phyloP scores from a whole-genome alignment of 2,329 filamentous ascomycete genomes.

The Trichocomaceae sp. region DNA sequence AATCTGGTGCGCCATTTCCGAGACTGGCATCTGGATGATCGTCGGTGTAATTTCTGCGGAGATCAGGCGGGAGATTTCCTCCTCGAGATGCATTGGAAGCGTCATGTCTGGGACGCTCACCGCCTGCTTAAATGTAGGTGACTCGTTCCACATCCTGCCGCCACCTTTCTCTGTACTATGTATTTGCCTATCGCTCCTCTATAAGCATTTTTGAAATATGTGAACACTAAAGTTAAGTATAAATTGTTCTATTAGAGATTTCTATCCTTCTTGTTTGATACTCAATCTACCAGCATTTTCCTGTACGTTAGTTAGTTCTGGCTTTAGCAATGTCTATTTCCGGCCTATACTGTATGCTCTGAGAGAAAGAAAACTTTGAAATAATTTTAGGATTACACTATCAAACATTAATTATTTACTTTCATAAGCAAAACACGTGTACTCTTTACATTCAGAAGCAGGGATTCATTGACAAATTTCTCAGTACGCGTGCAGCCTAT shows the following conservation, averaged over 20 bases:
- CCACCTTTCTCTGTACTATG: not conserved
- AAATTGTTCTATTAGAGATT: not conserved
- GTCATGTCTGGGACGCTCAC: not conserved
- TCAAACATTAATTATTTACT: too few relatives aligned
- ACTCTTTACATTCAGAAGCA: too few relatives aligned
- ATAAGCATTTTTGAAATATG: not conserved
- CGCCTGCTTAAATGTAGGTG: slow-evolving; percentile 1
- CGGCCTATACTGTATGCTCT: too few relatives aligned
- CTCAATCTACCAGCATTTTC: not conserved
- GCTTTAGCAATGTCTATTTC: not conserved
- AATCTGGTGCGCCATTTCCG: slow-evolving; percentile 7
- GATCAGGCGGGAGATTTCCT: slow-evolving; percentile 1
- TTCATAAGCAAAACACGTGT: too few relatives aligned
- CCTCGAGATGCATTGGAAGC: slow-evolving; percentile 5
- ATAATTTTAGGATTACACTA: too few relatives aligned
- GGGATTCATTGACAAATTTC: too few relatives aligned
- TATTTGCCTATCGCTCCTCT: not conserved
- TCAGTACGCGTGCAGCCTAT: too few relatives aligned
- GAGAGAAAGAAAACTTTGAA: too few relatives aligned
- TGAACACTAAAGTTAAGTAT: slow-evolving; percentile 2
- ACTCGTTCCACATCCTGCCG: not conserved
- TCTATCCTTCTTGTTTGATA: not conserved
- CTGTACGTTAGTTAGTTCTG: slow-evolving; percentile 2
- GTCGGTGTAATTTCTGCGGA: slow-evolving; percentile 4
- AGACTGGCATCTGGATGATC: slow-evolving; percentile 3